These are phyloP conservation scores for Aspergillus funiculosus DNA, from an alignment of 495 filamentous ascomycete species.

Conservation along the genomic window DNA sequence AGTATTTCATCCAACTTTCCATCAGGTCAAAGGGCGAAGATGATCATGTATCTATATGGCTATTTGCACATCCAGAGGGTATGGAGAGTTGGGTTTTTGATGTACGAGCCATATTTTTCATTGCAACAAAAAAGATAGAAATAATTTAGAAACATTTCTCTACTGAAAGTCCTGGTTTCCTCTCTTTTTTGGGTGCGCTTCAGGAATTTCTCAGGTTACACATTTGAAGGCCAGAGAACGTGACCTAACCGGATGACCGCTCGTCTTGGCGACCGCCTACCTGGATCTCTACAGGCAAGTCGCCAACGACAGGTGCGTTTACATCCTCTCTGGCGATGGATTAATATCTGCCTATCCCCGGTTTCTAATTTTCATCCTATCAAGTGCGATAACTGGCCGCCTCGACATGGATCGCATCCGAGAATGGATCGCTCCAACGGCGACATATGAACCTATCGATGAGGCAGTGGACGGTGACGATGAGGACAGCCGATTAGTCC, in stretches of 20 bases:
- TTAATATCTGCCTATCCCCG: not conserved
- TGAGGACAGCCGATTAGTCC: conserved; percentile 10
- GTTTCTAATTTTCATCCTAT: not conserved
- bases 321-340: conserved; percentile 9
- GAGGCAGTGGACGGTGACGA: conserved; percentile 33
- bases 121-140: conserved; percentile 12
- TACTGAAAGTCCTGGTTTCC: not conserved
- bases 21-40: not conserved
- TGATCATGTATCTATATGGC: conserved; percentile 14
- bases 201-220: not conserved
- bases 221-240: conserved; percentile 2
- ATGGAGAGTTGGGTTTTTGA: not conserved
- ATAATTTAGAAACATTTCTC: conserved; percentile 15
- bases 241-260: conserved; percentile 1
- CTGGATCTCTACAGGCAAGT: not conserved
- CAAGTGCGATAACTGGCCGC: not conserved
- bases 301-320: not conserved
- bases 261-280: not conserved
- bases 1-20: not conserved
- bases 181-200: not conserved
- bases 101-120: not conserved
- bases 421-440: conserved; percentile 37
- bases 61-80: conserved; percentile 5
- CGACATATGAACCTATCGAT: conserved; percentile 56
- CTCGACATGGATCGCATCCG: conserved; percentile 43